Evolutionary conservation across 2,329 filamentous ascomycete genomes (phyloP), one percentile per base, ranked within the genome.

Genomic region (Fusarium pseudonygamai): DNA sequence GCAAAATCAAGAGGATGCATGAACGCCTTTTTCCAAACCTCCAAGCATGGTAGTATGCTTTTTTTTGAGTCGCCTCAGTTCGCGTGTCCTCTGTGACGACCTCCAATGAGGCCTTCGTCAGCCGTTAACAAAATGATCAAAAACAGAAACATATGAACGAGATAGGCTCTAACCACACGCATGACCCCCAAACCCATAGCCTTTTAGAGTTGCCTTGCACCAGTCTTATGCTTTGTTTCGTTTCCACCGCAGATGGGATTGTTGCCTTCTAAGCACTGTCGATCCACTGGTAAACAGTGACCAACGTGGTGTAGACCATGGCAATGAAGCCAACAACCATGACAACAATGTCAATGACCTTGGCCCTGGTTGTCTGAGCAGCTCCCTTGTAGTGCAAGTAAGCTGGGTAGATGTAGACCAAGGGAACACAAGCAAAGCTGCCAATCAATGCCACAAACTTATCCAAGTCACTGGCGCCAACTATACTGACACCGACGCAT

Each of bases 321-420:
- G 91, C 91, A 14, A 90, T 82, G 18, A 87, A 60, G 1, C 93
- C 93, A 24, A 93, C 74, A 2, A 85, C 79, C 82, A 94, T 91
- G 78, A 94, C 85, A 4, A 83, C 78, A 9, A 92, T 67, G 77
- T 95, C 92, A 9, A 89, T 84, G 6, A 81, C 79, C 82, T 90
- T 93, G 34, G 83, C 87, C 78, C 81, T 83, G 37, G 79, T 81
- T n/a, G 85, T 87, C 55, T 86, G 84, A 12, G 92, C 92, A 7
- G 92, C 85, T 9, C 90, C 92, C 76, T 87, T 90, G 81, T 90
- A 92, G 79, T 95, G 93, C 77, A 95, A 78, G 70, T 87, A 91
- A 1, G 93, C 88, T 47, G 93, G 92, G 78, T 94, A 94, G 66
- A 94, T 92, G 81, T 94, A 94, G 16, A 94, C 92, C 72, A 94